These are phyloP conservation scores for Penicillium argentinense DNA, from an alignment of 495 filamentous ascomycete species.

Conservation along the genomic window DNA sequence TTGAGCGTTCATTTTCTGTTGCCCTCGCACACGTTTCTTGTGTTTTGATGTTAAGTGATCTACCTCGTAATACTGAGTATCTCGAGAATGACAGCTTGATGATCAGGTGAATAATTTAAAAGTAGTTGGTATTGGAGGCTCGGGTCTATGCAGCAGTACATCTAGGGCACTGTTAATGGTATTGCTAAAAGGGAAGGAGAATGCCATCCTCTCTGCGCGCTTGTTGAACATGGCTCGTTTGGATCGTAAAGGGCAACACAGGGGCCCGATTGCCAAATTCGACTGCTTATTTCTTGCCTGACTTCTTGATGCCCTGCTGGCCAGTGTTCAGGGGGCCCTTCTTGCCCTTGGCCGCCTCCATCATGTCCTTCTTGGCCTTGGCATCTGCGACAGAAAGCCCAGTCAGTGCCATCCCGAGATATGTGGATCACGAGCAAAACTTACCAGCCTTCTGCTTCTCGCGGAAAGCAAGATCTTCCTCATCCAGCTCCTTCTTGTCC, in stretches of 20 bases:
- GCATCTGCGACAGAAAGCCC: slow-evolving; percentile 50
- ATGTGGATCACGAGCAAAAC: slow-evolving; percentile 15
- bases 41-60: slow-evolving; percentile 4
- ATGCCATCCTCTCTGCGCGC: slow-evolving; percentile 8
- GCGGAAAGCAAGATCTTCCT: slow-evolving; percentile 71
- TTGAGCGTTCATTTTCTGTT: slow-evolving; percentile 5
- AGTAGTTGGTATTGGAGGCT: not conserved
- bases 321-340: slow-evolving; percentile 69
- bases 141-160: not conserved
- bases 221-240: slow-evolving; percentile 33
- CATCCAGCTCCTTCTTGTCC: slow-evolving; percentile 69
- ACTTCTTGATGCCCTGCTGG: slow-evolving; percentile 85
- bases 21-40: not conserved
- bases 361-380: slow-evolving; percentile 74
- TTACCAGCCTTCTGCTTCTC: slow-evolving; percentile 74
- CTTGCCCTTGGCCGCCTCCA: slow-evolving; percentile 60
- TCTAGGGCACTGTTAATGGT: not conserved
- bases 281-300: slow-evolving; percentile 72
- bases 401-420: too few relatives aligned
- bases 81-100: too few relatives aligned
- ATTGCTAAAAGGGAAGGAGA: slow-evolving; percentile 4
- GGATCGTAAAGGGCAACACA: slow-evolving; percentile 30
- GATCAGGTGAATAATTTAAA: too few relatives aligned
- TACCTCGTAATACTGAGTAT: too few relatives aligned
- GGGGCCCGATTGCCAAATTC: not conserved